Conservation (phyloP, 345 rosid species). For the Eucalyptus shirleyi region DNA sequence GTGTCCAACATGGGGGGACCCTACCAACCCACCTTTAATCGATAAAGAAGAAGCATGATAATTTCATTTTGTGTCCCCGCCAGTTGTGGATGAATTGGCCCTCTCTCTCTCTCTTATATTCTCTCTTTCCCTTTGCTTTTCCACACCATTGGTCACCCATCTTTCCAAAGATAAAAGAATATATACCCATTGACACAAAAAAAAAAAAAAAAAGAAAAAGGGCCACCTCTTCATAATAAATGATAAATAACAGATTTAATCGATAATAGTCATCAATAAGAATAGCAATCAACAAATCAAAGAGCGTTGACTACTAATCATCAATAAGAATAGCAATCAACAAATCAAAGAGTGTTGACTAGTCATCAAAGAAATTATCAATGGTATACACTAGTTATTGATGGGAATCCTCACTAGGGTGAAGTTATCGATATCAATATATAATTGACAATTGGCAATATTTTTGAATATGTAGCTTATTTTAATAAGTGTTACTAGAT, state of each 20-base stretch:
- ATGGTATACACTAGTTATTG: rapidly evolving
- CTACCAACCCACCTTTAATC: not conserved
- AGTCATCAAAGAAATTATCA: not conserved
- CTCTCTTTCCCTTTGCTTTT: not conserved
- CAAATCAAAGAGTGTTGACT: not conserved
- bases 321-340: too few species aligned
- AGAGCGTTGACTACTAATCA: not conserved
- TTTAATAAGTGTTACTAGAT: not conserved
- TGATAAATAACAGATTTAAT: not conserved
- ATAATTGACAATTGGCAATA: not conserved
- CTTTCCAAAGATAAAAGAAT: not conserved
- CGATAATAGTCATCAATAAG: not conserved
- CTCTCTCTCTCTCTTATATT: too few species aligned
- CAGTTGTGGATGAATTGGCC: not conserved
- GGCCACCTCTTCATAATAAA: not conserved
- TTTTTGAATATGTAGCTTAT: rapidly evolving
- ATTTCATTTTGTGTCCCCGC: not conserved
- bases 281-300: not conserved
- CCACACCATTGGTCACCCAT: not conserved
- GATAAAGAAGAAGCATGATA: not conserved
- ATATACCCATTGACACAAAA: not conserved
- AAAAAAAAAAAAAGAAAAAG: rapidly evolving
- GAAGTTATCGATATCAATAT: not conserved
- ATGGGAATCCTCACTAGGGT: not conserved
- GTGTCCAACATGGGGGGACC: not conserved